Conservation (phyloP, 345 rosid genomes). For the Ailanthus altissimus region DNA sequence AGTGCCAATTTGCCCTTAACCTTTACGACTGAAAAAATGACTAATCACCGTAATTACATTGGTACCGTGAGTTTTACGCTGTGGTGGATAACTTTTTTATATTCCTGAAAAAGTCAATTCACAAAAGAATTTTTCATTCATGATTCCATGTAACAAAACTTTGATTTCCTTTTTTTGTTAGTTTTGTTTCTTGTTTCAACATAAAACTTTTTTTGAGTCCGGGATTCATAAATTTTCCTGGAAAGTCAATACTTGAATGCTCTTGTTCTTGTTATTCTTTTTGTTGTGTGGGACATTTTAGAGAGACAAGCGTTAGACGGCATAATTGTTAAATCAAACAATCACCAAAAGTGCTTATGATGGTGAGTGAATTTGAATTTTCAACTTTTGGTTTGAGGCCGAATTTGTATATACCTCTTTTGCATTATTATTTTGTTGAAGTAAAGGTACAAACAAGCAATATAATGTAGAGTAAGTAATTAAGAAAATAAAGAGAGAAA, state of each 20-base stretch:
- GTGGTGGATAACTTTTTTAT: not conserved
- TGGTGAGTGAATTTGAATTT: conserved; percentile 1
- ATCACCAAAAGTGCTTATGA: not conserved
- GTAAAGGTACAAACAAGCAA: no score
- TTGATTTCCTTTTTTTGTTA: not conserved
- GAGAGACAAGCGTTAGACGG: not conserved
- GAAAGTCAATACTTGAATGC: conserved; percentile 8
- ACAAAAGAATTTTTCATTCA: no score
- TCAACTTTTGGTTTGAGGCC: not conserved
- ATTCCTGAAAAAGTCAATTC: conserved; percentile 10
- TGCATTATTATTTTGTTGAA: not conserved
- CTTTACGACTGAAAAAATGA: no score
- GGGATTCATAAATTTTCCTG: not conserved
- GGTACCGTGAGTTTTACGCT: not conserved
- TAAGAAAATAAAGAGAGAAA: no score
- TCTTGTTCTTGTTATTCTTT: not conserved
- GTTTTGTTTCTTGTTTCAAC: not conserved
- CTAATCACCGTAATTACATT: no score
- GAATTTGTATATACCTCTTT: not conserved
- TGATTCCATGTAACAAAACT: not conserved
- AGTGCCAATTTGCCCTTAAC: no score
- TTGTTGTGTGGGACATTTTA: conserved; percentile 1
- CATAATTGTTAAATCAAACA: not conserved
- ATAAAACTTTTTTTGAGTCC: not conserved
- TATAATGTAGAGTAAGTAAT: no score